Conservation (phyloP, 1,284 basidiomycete species). For the Phellinidium pouzarii region DNA sequence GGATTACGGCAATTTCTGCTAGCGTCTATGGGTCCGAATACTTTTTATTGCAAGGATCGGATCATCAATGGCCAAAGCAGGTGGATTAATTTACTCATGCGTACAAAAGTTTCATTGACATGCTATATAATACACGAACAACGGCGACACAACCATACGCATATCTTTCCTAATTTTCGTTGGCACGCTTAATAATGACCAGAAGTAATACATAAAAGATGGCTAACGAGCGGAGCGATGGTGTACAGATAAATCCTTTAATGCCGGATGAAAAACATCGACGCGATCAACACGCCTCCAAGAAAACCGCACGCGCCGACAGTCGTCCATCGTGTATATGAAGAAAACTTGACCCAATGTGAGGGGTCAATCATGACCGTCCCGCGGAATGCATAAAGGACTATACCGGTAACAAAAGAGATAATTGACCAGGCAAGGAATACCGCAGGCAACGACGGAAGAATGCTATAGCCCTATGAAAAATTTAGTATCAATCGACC, state of each 20-base stretch:
- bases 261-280: constrained; percentile 32
- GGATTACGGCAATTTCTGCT: constrained; percentile 30
- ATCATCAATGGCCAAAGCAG: neutral
- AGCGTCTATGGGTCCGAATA: constrained; percentile 40
- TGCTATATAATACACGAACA: neutral
- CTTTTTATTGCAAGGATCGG: constrained; percentile 22
- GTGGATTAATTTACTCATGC: neutral
- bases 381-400: constrained; percentile 58
- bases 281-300: constrained; percentile 52
- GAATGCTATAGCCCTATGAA: constrained; percentile 48
- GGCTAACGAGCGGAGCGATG: neutral
- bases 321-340: constrained; percentile 55
- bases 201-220: neutral
- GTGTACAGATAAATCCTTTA: neutral
- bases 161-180: neutral
- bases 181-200: constrained; percentile 1
- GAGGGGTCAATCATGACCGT: constrained; percentile 25
- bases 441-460: constrained; percentile 67
- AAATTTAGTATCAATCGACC: neutral
- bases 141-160: neutral
- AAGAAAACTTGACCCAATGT: constrained; percentile 39
- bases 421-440: constrained; percentile 63
- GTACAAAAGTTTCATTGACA: neutral
- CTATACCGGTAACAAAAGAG: constrained; percentile 57
- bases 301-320: constrained; percentile 56